Evolutionary conservation across 2,329 filamentous ascomycete genomes (phyloP).

Genomic region (Thielaviopsis musarum): DNA sequence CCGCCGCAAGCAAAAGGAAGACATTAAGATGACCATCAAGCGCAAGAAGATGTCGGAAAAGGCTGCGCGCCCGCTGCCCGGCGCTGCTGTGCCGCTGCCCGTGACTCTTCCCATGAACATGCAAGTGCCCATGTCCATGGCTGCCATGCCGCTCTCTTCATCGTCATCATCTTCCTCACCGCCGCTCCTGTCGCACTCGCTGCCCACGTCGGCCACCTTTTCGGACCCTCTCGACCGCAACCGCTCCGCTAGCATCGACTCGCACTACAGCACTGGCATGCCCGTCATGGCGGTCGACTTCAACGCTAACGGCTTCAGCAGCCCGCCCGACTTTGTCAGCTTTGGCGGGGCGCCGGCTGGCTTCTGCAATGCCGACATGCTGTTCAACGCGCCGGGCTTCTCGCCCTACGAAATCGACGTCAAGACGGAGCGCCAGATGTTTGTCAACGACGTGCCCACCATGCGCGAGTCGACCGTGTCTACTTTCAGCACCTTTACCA

Average conservation of each 20-base stretch:
- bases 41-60: conserved; percentile 89
- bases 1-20: conserved; percentile 73
- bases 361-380: conserved; percentile 8
- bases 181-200: conserved; percentile 63
- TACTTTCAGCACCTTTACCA: conserved; percentile 81
- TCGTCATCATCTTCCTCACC: conserved; percentile 38
- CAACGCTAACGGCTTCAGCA: conserved; percentile 42
- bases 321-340: conserved; percentile 33
- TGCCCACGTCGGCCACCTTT: conserved; percentile 65
- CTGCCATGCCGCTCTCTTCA: neutral
- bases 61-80: conserved; percentile 40
- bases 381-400: conserved; percentile 33
- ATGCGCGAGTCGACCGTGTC: conserved; percentile 75
- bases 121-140: neutral
- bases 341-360: conserved; percentile 38
- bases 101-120: neutral
- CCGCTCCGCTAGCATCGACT: conserved; percentile 64
- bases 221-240: conserved; percentile 58
- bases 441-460: conserved; percentile 76
- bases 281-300: conserved; percentile 24
- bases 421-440: conserved; percentile 89
- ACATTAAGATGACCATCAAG: conserved; percentile 96
- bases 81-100: conserved; percentile 19
- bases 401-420: conserved; percentile 87
- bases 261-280: conserved; percentile 44